Conservation (phyloP, 768 basidiomycete species). For the Hygrocybe punicea region DNA sequence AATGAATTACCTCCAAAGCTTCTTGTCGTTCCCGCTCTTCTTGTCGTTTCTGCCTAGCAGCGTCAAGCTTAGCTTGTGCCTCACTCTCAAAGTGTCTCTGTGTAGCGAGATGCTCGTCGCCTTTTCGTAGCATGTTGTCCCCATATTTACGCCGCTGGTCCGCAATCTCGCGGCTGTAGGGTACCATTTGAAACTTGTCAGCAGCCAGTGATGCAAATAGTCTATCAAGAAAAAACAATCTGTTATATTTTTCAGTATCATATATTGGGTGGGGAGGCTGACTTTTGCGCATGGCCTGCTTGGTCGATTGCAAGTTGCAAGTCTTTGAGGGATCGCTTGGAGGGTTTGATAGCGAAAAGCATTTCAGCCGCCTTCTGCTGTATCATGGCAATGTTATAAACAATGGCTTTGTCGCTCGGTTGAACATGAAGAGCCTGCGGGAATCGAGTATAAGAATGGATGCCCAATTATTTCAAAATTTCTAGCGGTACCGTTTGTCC, state of each 20-base stretch:
- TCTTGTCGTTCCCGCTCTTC: constrained; percentile 72
- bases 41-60: constrained; percentile 72
- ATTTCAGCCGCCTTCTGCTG: constrained; percentile 95
- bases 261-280: constrained; percentile 18
- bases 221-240: constrained; percentile 43
- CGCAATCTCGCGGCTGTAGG: constrained; percentile 84
- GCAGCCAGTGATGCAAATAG: constrained; percentile 80
- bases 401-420: constrained; percentile 82
- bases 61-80: constrained; percentile 66
- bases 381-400: constrained; percentile 98
- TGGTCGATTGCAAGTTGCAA: constrained; percentile 74
- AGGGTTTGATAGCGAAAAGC: constrained; percentile 65
- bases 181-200: constrained; percentile 64
- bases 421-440: constrained; percentile 76
- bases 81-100: constrained; percentile 74
- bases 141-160: constrained; percentile 90
- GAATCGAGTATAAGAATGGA: neutral
- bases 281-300: constrained; percentile 86
- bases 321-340: constrained; percentile 79
- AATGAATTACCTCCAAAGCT: constrained; percentile 54
- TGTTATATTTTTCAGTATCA: neutral
- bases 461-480: constrained; percentile 3
- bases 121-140: constrained; percentile 76
- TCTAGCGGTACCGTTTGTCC: constrained; percentile 62
- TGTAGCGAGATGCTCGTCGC: constrained; percentile 70